Evolutionary conservation across 2,329 filamentous ascomycete genomes (phyloP).

Genomic region (Bipolaris sorokiniana): DNA sequence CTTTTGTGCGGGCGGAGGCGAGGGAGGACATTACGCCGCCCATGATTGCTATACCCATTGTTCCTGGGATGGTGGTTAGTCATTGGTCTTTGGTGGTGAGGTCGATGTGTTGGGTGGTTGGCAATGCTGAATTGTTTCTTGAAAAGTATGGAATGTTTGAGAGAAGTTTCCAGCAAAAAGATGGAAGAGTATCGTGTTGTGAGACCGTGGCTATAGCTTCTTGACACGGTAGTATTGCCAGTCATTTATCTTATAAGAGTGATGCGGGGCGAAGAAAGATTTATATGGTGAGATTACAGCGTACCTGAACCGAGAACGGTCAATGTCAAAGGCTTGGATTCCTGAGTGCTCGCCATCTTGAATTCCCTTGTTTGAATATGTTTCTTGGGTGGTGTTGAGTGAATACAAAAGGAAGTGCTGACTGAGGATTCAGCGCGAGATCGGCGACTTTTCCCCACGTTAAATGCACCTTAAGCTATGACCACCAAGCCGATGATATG

Average conservation of each 20-base stretch:
- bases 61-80: conserved; percentile 59
- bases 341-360: conserved; percentile 41
- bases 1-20: conserved; percentile 49
- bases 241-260: neutral
- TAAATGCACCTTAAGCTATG: conserved; percentile 23
- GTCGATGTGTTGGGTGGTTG: neutral
- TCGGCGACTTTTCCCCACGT: conserved; percentile 19
- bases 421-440: conserved; percentile 17
- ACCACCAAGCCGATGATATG: conserved; percentile 31
- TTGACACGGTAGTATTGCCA: neutral
- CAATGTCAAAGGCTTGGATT: conserved; percentile 66
- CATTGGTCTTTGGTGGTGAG: neutral
- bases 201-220: neutral
- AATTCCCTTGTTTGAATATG: neutral
- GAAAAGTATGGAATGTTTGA: neutral
- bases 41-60: conserved; percentile 84
- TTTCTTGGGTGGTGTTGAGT: conserved; percentile 10
- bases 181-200: too few relatives aligned
- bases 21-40: conserved; percentile 78
- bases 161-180: neutral
- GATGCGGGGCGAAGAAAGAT: conserved; percentile 9
- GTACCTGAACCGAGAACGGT: conserved; percentile 82
- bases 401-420: conserved; percentile 12
- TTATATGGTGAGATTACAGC: conserved; percentile 48
- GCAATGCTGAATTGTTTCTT: too few relatives aligned